A percentile compares a stretch with the other conserved stretches of the same genome.
Conservation (phyloP, 352 stramenopile species). For the Ochromonadaceae sp. region DNA sequence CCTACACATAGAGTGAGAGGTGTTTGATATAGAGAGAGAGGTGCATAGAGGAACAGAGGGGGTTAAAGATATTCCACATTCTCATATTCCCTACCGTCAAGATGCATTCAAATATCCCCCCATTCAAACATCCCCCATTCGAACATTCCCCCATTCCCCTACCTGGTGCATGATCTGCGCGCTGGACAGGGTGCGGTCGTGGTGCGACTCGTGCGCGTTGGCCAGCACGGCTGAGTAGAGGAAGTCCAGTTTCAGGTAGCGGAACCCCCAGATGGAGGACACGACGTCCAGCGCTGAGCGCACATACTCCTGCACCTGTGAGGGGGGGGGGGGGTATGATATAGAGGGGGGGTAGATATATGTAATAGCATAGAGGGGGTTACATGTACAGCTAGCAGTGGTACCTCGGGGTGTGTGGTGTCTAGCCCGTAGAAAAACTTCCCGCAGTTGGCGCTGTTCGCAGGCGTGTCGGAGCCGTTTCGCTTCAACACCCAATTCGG, state of each 20-base stretch:
- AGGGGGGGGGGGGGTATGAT: no score
- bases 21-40: no score
- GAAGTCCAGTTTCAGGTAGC: slow-evolving; percentile 57
- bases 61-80: no score
- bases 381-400: no score
- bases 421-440: slow-evolving; percentile 62
- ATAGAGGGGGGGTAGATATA: no score
- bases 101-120: no score
- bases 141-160: no score
- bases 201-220: slow-evolving; percentile 38
- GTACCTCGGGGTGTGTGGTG: slow-evolving; percentile 45
- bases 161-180: slow-evolving; percentile 48
- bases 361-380: no score
- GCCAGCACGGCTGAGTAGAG: slow-evolving; percentile 48
- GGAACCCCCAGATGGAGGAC: slow-evolving; percentile 47
- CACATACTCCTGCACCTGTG: slow-evolving; percentile 43
- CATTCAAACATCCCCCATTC: no score
- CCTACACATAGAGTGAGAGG: no score
- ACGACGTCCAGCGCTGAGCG: slow-evolving; percentile 37
- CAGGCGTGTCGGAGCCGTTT: slow-evolving; percentile 25
- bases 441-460: slow-evolving; percentile 52
- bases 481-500: slow-evolving; percentile 56
- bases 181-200: slow-evolving; percentile 43
- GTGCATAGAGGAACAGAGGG: no score
- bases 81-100: no score